phyloP scores from a whole-genome alignment of 1,284 basidiomycete species.

The Cutaneotrichosporon dermatis region DNA sequence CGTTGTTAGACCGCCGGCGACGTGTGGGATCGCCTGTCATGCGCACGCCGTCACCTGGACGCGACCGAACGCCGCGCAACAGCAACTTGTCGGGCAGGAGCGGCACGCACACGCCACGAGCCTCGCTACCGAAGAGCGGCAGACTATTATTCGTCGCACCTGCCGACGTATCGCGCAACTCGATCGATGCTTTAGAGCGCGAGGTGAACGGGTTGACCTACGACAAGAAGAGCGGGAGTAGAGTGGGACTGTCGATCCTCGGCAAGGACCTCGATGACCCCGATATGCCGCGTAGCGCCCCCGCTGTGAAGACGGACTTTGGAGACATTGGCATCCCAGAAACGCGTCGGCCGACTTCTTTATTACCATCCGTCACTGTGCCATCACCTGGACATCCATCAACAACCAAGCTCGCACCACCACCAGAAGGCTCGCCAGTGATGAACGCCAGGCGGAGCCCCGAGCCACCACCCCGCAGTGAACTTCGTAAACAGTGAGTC shows the following conservation, averaged over 20 bases:
- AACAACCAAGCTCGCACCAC: background rate
- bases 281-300: constrained; percentile 17
- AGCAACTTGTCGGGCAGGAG: constrained; percentile 9
- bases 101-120: background rate
- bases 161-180: constrained; percentile 15
- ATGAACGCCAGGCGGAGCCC: constrained; percentile 16
- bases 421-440: background rate
- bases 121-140: background rate
- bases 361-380: constrained; percentile 2
- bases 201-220: constrained; percentile 7
- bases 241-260: constrained; percentile 4
- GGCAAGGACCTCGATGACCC: constrained; percentile 3
- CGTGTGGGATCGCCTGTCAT: background rate
- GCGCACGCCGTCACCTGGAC: constrained; percentile 5
- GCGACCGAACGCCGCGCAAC: constrained; percentile 14
- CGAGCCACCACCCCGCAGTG: constrained; percentile 42
- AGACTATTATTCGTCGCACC: constrained; percentile 20
- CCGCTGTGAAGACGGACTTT: constrained; percentile 14
- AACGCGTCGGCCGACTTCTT: constrained; percentile 6
- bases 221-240: constrained; percentile 3
- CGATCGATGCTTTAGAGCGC: constrained; percentile 22
- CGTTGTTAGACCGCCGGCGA: background rate
- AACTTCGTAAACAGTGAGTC: constrained; percentile 35
- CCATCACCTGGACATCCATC: background rate
- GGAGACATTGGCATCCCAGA: constrained; percentile 4